These are phyloP conservation scores for Scheffersomyces stipitis DNA, from an alignment of 805 yeast species.

Conservation along the genomic window DNA sequence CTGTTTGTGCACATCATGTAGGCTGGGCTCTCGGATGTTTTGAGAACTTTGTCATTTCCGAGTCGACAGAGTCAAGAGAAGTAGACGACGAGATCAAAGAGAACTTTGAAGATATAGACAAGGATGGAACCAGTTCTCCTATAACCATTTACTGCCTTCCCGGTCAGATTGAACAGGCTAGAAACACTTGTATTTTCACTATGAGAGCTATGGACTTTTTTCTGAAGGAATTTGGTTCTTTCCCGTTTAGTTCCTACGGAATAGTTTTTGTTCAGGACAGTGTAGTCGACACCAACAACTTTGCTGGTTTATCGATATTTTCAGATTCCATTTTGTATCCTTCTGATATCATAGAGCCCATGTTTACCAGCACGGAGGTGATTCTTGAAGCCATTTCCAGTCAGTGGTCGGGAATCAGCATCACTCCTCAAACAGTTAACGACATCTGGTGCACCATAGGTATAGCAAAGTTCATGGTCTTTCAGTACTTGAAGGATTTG, in stretches of 20 bases:
- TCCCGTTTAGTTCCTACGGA: slow-evolving; percentile 82
- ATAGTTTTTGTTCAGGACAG: slow-evolving; percentile 69
- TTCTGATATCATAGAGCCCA: slow-evolving; percentile 73
- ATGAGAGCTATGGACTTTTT: slow-evolving; percentile 79
- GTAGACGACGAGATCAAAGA: slow-evolving; percentile 32
- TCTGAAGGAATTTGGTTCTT: slow-evolving; percentile 88
- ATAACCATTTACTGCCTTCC: slow-evolving; percentile 65
- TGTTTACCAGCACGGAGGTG: slow-evolving; percentile 65
- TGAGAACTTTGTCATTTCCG: slow-evolving; percentile 57
- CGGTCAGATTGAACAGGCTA: slow-evolving; percentile 52
- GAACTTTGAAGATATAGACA: slow-evolving; percentile 25
- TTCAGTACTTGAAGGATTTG: slow-evolving; percentile 62
- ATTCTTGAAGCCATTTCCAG: slow-evolving; percentile 71
- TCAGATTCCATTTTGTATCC: slow-evolving; percentile 68
- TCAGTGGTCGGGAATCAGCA: slow-evolving; percentile 93
- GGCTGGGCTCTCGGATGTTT: slow-evolving; percentile 96
- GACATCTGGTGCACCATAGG: slow-evolving; percentile 93
- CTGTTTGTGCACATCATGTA: slow-evolving; percentile 89
- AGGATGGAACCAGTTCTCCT: slow-evolving; percentile 28
- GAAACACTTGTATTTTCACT: slow-evolving; percentile 74
- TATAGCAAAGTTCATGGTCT: slow-evolving; percentile 78
- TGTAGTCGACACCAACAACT: slow-evolving; percentile 50
- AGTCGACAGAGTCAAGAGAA: slow-evolving; percentile 25
- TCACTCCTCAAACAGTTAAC: slow-evolving; percentile 73
- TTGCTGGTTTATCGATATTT: slow-evolving; percentile 70